Base-by-base conservation (phyloP, 371 early-diverging fungal species). In the Haplosporangium sp. region DNA sequence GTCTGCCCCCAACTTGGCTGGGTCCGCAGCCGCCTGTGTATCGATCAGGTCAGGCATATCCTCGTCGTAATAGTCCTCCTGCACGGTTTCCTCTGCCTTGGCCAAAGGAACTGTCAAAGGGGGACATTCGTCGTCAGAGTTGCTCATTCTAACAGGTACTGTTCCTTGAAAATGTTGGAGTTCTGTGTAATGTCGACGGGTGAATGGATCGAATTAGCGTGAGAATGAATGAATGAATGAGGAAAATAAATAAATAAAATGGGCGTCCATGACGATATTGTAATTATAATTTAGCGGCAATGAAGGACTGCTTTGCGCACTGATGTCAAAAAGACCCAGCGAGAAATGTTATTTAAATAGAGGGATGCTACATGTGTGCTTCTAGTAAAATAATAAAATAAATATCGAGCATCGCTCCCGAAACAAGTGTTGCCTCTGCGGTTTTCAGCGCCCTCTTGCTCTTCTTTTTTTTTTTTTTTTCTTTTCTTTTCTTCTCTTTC, bases 31-130 rank as follows among this genome's bases (percentile, higher is more conserved):
- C 13, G 52, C 18, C 16, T 45, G 52, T 23, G 60, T 55, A 12
- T 71, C 68, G 38, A 77, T 64, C 57, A 77, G 64, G 6, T 71
- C 77, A n/a, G 77, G 77, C 57, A 77, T 67, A 16, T 77, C 67
- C 37, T 76, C 77, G 43, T 76, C 71, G 52, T 70, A 56, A 29
- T 67, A 53, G 37, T 69, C 58, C 6, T 18, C 41, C 45, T 20
- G n/a, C 6, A 52, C 42, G 43, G 20, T 12, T 10, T 20, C 20
- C 13, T 13, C 45, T 38, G 50, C 14, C 14, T 14, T n/a, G 36
- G 47, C 16, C 23, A 54, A 41, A n/a, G 69, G 65, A 12, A 57
- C 59, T 0, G 66, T 70, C 59, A 69, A 36, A 23, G 70, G 66
- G 21, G 75, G 75, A 21, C 59, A 62, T 59, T 75, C 75, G 62